Base-by-base conservation (phyloP, 1,284 basidiomycete species). In the Veloboletus limbatus region DNA sequence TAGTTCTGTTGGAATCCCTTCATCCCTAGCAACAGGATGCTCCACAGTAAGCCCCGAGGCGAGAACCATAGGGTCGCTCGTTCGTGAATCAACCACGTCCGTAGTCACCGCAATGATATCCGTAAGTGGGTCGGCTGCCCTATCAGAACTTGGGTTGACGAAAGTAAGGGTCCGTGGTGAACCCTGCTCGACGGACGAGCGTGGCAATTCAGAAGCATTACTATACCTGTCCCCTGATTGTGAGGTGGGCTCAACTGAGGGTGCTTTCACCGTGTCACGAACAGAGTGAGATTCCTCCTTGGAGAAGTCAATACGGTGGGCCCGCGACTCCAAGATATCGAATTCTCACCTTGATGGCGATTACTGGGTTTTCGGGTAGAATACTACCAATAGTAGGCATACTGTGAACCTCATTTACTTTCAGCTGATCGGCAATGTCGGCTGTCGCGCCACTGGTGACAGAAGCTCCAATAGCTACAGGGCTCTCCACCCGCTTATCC, bases 211-310 rank as follows among this genome's bases (percentile, higher is more conserved):
- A 20, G 34, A 38, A 20, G 26, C 21, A 36, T 11, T 28, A 35
- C 45, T 30, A 32, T 13, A 3, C 7, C 10, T 14, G 8, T 4
- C 41, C 32, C 44, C 41, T 25, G 60, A 47, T 30, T 38, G 60
- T 50, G 47, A 35, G 40, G 25, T 34, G 51, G 33, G 39, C 55
- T 60, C 59, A 33, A 48, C 33, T 45, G 59, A 56, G 47, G 41
- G 48, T 41, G 13, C 49, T 47, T 62, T 25, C 6, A 17, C 26
- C 13, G 13, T 27, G 11, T 6, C 33, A 38, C 34, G 41, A 38
- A 44, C 17, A 8, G 33, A 25, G 17, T 40, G 33, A 24, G 31
- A 40, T 27, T 38, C 40, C 37, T 46, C 35, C 54, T 45, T 37
- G 17, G 6, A 32, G 3, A 38, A 6, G 34, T 62, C 49, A 60